phyloP scores from a whole-genome alignment of 2,329 filamentous ascomycete genomes.

The Byssoonygena ceratinophila region DNA sequence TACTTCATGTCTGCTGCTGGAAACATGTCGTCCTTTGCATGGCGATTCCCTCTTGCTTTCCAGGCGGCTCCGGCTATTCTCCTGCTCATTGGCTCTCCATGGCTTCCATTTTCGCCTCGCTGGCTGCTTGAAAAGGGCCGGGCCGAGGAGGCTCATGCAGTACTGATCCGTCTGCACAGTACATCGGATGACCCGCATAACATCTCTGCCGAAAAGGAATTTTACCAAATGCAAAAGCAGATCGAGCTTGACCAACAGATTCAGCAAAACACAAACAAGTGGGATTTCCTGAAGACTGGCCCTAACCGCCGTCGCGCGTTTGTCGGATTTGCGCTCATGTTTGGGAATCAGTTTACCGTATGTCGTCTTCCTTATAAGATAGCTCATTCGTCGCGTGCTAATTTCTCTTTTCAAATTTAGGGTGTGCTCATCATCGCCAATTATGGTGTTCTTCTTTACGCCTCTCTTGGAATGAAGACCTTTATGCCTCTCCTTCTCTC shows the following conservation, averaged over 20 bases:
- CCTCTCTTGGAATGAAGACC: slow-evolving; percentile 25
- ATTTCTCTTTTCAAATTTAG: not conserved
- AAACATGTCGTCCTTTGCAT: slow-evolving; percentile 30
- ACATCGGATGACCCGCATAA: slow-evolving; percentile 33
- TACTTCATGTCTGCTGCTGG: slow-evolving; percentile 29
- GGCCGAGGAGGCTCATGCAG: slow-evolving; percentile 31
- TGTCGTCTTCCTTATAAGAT: not conserved
- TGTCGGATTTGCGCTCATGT: slow-evolving; percentile 35
- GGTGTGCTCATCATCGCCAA: slow-evolving; percentile 27
- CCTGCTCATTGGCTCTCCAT: slow-evolving; percentile 31
- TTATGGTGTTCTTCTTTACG: slow-evolving; percentile 33
- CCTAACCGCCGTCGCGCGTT: slow-evolving; percentile 34
- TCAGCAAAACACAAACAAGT: slow-evolving; percentile 24
- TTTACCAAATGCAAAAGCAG: slow-evolving; percentile 39
- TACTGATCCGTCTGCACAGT: slow-evolving; percentile 37
- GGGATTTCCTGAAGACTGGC: slow-evolving; percentile 36
- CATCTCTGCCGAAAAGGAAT: slow-evolving; percentile 30
- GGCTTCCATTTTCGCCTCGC: slow-evolving; percentile 36
- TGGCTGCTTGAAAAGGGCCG: slow-evolving; percentile 38
- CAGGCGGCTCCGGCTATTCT: slow-evolving; percentile 34
- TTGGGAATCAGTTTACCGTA: slow-evolving; percentile 29
- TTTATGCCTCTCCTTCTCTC: slow-evolving; percentile 32
- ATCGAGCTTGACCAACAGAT: slow-evolving; percentile 32
- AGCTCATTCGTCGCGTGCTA: not conserved
- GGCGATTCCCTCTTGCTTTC: slow-evolving; percentile 40